Evolutionary conservation across 148 eudicot species (phyloP).

Genomic region (Dianthus caryophyllus): DNA sequence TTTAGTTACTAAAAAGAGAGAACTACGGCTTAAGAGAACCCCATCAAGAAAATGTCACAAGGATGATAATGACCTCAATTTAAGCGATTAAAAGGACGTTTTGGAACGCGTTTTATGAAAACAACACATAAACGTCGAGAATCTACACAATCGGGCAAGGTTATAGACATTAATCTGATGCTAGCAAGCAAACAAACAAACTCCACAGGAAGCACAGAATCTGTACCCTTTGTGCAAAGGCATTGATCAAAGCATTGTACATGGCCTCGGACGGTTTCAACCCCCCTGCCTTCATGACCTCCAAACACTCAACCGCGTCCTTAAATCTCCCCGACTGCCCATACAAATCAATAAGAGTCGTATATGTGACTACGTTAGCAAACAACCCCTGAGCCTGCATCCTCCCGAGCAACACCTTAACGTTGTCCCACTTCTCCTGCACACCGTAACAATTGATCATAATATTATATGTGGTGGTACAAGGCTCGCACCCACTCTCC

Average conservation of each 20-base stretch:
- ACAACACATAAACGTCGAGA: neutral
- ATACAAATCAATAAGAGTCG: constrained; percentile 77
- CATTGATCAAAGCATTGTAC: constrained; percentile 97
- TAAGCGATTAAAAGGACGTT: no score
- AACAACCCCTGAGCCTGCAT: constrained; percentile 84
- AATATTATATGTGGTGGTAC: constrained; percentile 79
- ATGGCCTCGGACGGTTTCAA: constrained; percentile 78
- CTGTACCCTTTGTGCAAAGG: constrained; percentile 92
- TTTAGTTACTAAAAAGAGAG: neutral
- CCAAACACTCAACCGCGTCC: constrained; percentile 90
- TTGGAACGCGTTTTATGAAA: neutral
- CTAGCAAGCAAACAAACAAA: neutral
- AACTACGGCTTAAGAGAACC: neutral
- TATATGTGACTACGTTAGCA: constrained; percentile 86
- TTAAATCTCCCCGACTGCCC: constrained; percentile 87
- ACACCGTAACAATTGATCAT: constrained; percentile 83
- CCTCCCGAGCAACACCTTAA: constrained; percentile 55
- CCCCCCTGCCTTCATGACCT: constrained; percentile 86
- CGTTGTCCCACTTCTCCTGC: constrained; percentile 77
- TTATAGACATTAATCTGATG: neutral
- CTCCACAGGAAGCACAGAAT: neutral
- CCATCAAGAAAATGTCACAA: neutral
- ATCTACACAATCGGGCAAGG: neutral
- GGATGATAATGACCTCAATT: neutral
- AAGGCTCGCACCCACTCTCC: constrained; percentile 69